Evolutionary conservation across 2,329 filamentous ascomycete genomes (phyloP), one percentile per base, ranked within the genome.

Genomic region (Paecilomyces sp.): DNA sequence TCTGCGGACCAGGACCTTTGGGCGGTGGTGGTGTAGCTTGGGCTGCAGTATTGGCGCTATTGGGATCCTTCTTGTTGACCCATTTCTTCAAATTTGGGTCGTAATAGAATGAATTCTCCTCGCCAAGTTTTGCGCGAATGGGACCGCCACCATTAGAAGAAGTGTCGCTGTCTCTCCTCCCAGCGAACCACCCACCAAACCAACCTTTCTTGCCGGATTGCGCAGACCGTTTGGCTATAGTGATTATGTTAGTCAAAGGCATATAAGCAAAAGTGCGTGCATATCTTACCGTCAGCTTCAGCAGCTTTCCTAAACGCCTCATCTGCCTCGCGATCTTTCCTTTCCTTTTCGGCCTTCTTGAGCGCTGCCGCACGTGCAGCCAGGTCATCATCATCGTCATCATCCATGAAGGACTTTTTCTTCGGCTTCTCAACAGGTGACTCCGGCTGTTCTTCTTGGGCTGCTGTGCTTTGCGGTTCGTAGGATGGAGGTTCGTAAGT

Each of bases 81-180:
- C 95, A 99, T 72, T 94, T 92, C 80, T 96, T 95, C 57, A 96
- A 83, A n/a, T 97, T 90, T 2, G 92, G 89, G 70, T 99, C 94
- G 69, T 94, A 99, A 66, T 93, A 88, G 75, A 99, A 97, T 54
- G 87, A 91, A 74, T 86, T 96, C 70, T 94, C 86, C 74, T 99
- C 95, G 62, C 93, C 95, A 8, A 99, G 84, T 70, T 99, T 99
- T 63, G 95, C 94, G 67, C 85, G 87, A 73, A 97, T 90, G n/a
- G 92, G 85, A 30, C 74, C 76, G 25, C 68, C 66, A 55, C 68
- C 67, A n/a, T 81, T 74, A 66, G 88, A 84, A 66, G 88, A 84
- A 71, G 89, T 87, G 67, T 77, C 74, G 60, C 83, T 82, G 67
- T 77, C 74, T 60, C 83, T 82, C 64, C 83, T 83, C 67, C 89